These are phyloP conservation scores for Yamadazyma akitaensis DNA, from an alignment of 805 yeast species.

Conservation along the genomic window DNA sequence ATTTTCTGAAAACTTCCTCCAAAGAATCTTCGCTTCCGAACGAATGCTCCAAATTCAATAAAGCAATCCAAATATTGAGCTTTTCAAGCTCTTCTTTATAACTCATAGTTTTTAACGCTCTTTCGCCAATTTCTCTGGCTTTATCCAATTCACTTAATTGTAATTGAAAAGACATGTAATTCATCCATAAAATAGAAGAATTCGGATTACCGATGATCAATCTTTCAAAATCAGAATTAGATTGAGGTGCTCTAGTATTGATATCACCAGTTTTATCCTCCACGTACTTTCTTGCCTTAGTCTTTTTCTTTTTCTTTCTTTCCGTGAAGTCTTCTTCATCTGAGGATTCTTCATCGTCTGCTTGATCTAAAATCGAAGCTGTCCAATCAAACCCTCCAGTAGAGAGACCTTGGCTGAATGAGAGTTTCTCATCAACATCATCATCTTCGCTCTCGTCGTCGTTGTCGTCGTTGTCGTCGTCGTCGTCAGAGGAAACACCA, in stretches of 20 bases:
- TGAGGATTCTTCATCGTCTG: slow-evolving; percentile 46
- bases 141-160: slow-evolving; percentile 92
- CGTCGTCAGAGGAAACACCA: slow-evolving; percentile 17
- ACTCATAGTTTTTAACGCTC: slow-evolving; percentile 87
- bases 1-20: slow-evolving; percentile 74
- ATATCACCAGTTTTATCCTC: slow-evolving; percentile 86
- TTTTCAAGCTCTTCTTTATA: slow-evolving; percentile 92
- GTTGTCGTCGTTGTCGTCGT: slow-evolving; percentile 10
- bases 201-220: slow-evolving; percentile 87
- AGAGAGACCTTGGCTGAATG: slow-evolving; percentile 53
- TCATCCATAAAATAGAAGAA: slow-evolving; percentile 94
- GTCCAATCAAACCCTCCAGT: slow-evolving; percentile 96
- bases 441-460: too few species aligned
- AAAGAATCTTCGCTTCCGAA: slow-evolving; percentile 85
- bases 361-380: slow-evolving; percentile 82
- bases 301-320: slow-evolving; percentile 41
- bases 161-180: slow-evolving; percentile 96
- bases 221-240: slow-evolving; percentile 89
- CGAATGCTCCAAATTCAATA: slow-evolving; percentile 87
- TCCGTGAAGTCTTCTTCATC: slow-evolving; percentile 58
- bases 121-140: slow-evolving; percentile 88
- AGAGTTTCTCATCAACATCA: slow-evolving; percentile 24
- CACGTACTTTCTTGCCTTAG: slow-evolving; percentile 47
- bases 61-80: slow-evolving; percentile 92
- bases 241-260: slow-evolving; percentile 83